Conservation (phyloP, 2,329 filamentous ascomycete species). For the Magnaporthiopsis rhizophila region DNA sequence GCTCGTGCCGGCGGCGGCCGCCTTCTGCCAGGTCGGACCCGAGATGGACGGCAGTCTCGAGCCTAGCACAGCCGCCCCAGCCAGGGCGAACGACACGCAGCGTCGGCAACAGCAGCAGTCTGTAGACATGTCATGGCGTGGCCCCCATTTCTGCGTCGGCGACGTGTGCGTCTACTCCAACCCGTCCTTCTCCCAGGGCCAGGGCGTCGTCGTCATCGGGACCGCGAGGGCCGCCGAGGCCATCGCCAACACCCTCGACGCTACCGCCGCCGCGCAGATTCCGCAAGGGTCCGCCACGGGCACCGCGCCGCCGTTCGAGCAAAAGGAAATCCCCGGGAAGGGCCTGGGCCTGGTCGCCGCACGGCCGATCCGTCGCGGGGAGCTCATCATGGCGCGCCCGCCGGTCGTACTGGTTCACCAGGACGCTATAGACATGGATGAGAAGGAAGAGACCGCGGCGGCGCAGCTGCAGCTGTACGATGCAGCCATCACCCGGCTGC, state of each 20-base stretch:
- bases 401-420: slow-evolving; percentile 15
- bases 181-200: slow-evolving; percentile 10
- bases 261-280: background rate
- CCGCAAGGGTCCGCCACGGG: background rate
- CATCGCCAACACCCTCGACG: slow-evolving; percentile 9
- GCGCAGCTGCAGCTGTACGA: slow-evolving; percentile 18
- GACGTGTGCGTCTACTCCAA: slow-evolving; percentile 13
- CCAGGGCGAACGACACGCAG: background rate
- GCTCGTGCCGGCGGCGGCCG: background rate
- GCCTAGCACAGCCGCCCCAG: background rate
- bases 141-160: slow-evolving; percentile 12
- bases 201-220: slow-evolving; percentile 12
- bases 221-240: slow-evolving; percentile 11
- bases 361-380: slow-evolving; percentile 13
- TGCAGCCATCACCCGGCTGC: slow-evolving; percentile 20
- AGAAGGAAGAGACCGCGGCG: background rate
- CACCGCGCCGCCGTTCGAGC: background rate
- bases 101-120: background rate
- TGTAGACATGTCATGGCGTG: slow-evolving; percentile 10
- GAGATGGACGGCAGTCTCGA: background rate
- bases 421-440: background rate
- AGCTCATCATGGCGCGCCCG: slow-evolving; percentile 15
- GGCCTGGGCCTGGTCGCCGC: slow-evolving; percentile 18
- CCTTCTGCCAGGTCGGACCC: background rate
- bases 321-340: slow-evolving; percentile 14